Evolutionary conservation across 2,329 filamentous ascomycete species (phyloP), one percentile per base, ranked within the genome.

Genomic region (Paecilomyces fulvus): DNA sequence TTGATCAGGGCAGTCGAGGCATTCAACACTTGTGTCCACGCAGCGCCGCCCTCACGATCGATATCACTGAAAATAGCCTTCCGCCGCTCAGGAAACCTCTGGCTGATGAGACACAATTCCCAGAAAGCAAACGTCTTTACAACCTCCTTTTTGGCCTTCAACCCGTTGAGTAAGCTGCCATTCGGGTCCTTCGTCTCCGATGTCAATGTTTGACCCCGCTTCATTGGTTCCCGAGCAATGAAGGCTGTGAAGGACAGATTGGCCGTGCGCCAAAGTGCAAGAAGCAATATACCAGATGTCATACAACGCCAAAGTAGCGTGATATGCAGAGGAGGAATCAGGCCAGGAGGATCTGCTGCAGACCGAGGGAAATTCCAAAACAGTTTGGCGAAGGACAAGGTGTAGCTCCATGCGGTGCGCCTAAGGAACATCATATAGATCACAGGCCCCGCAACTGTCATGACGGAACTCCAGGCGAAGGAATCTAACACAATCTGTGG

Each of bases 141-240:
- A 9, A 89, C 79, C 8, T 89, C 79, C 70, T 92, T 94, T 74
- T 91, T 94, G 61, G 87, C 87, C 69, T 86, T 92, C 50, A 97
- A 72, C 0, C 92, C 92, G 56, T 86, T 90, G 52, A 97, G 71
- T 28, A 97, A 78, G 68, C 89, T 96, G 33, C 90, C 91, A 66
- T 96, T 97, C 0, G 92, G 90, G 70, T 96, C 92, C 67, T 89
- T 94, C 14, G 90, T 89, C 62, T 92, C 89, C 17, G 83, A 82
- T 0, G 90, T 96, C 56, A 97, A 81, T 3, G 92, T 91, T 65
- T 86, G 83, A n/a, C 82, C 86, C 62, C 89, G 89, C 76, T 95
- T 96, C 55, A 95, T 70, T 0, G 92, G 92, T 64, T 88, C 84
- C 69, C 88, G 86, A 25, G 86, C 84, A 66, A 96, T 83, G 70